Evolutionary conservation across 1,284 basidiomycete genomes (phyloP), one percentile per base, ranked within the genome.

Genomic region (Trichosporon ovoides): DNA sequence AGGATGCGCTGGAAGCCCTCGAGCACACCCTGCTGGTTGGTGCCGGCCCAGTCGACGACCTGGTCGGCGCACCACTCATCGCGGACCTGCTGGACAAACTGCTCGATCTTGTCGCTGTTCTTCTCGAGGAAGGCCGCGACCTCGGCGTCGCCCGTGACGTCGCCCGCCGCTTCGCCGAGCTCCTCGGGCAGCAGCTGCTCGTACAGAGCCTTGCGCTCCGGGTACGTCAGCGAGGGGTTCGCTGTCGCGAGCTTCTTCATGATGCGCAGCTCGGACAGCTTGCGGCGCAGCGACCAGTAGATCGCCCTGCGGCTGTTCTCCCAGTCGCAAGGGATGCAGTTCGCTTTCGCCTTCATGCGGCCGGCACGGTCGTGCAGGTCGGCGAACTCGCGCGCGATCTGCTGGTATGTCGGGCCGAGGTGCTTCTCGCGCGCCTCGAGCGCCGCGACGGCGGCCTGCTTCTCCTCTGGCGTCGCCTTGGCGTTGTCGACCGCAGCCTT

Each of bases 321-420:
- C 93, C 94, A 96, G 58, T 86, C 84, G 59, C 84, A 85, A 33
- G 85, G 82, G 70, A 84, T 88, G 46, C 88, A 93, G 72, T 88
- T 96, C 18, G 92, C 94, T 79, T 98, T 98, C 28, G 94, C 94
- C 79, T 96, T 90, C 95, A 98, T 98, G 61, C 95, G 90, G 60
- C 93, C 94, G 46, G 87, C 84, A 57, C 92, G 89, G 79, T 94
- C 95, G 68, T 63, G 96, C 64, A 97, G 86, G 78, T 99, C 96
- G 51, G 94, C 95, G 72, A 97, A 98, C 53, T 96, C 83, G 63
- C 96, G 79, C 22, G 95, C 94, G 59, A 98, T 86, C 66, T 94
- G 91, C 77, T 91, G 91, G 80, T 94, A 98, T 13, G 91, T 88
- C 7, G 94, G 94, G 61, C 86, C 83, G 63, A 98, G 79, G 68